Base-by-base conservation (phyloP, 805 yeast genomes). In the Torulaspora franciscae region DNA sequence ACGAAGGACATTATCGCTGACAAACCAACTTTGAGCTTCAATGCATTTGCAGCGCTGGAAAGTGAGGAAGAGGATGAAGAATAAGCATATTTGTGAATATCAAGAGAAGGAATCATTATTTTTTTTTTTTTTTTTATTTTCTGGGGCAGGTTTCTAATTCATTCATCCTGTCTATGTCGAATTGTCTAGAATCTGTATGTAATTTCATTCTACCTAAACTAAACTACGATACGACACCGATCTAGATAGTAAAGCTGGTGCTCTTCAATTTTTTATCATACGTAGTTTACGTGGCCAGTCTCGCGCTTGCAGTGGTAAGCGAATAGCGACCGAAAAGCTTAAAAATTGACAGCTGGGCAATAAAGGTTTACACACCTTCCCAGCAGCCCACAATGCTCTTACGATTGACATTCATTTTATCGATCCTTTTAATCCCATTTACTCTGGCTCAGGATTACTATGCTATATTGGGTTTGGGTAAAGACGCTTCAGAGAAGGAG, bases 1-100 rank as follows among this genome's bases (percentile, higher is more conserved):
- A 72, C 85, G 15, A 78, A 83, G 62, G 91, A 85, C 62, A 74
- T 80, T 48, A 72, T 78, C 56, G 79, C 87, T 32, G 87, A 81
- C 51, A 77, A 81, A 51, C 83, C 77, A 50, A 77, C 79, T 49
- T 72, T 73, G 35, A 73, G 77, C 15, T 85, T 85, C 74, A 85
- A 85, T 65, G 91, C 93, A 4, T 85, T 85, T 64, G 89, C 82
- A 55, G 91, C 91, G 22, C 76, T 85, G 59, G 83, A 77, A 24
- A 71, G 69, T 46, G 79, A 73, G 25, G 81, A 72, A 37, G 81
- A 75, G 23, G 83, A 75, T 33, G 77, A 74, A 39, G 22, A 52
- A 40, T 48, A 37, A 36, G 35, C 33, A 37, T 41, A 27, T 14
- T 28, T 22, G 33, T 36, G 43, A 38, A 34, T 28, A 45, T 19